A percentile compares a stretch with the other conserved stretches of the same genome.
phyloP scores from a whole-genome alignment of 2,329 filamentous ascomycete genomes.

The Pezicula radicicola region DNA sequence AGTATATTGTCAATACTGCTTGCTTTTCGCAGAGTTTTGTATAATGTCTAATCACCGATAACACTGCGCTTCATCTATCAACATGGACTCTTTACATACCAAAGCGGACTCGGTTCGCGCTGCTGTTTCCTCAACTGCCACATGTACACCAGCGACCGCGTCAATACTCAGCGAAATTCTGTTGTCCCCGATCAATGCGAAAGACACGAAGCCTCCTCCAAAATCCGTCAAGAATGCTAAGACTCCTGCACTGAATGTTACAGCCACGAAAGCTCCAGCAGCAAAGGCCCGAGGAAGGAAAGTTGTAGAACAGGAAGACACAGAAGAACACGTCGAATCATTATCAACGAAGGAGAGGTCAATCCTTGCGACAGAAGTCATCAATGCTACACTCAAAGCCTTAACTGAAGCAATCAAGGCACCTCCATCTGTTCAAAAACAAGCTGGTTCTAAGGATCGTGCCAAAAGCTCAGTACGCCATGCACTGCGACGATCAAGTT shows the following conservation, averaged over 20 bases:
- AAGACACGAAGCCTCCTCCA: not conserved
- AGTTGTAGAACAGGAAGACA: slow-evolving; percentile 30
- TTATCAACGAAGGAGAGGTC: slow-evolving; percentile 59
- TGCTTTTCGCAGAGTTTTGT: slow-evolving; percentile 15
- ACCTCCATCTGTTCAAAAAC: slow-evolving; percentile 15
- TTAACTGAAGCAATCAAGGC: slow-evolving; percentile 65
- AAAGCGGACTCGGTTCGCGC: slow-evolving; percentile 44
- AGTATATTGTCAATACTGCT: slow-evolving; percentile 4
- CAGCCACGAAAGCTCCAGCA: slow-evolving; percentile 19
- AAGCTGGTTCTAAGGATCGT: slow-evolving; percentile 28
- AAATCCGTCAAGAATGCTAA: slow-evolving; percentile 1
- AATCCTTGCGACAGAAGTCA: slow-evolving; percentile 67
- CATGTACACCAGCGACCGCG: slow-evolving; percentile 44
- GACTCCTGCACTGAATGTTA: slow-evolving; percentile 7
- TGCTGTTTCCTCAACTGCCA: slow-evolving; percentile 42
- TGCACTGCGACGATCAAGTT: slow-evolving; percentile 49
- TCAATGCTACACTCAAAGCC: slow-evolving; percentile 67
- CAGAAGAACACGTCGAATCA: slow-evolving; percentile 26
- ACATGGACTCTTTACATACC: slow-evolving; percentile 36
- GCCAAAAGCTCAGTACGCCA: slow-evolving; percentile 36
- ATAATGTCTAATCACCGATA: slow-evolving; percentile 30
- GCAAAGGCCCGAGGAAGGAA: slow-evolving; percentile 17
- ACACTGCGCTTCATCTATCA: slow-evolving; percentile 18
- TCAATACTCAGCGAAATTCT: slow-evolving; percentile 44
- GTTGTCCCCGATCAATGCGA: slow-evolving; percentile 27